Conservation (phyloP, 1,284 basidiomycete genomes). For the Porogramme epimiltina region DNA sequence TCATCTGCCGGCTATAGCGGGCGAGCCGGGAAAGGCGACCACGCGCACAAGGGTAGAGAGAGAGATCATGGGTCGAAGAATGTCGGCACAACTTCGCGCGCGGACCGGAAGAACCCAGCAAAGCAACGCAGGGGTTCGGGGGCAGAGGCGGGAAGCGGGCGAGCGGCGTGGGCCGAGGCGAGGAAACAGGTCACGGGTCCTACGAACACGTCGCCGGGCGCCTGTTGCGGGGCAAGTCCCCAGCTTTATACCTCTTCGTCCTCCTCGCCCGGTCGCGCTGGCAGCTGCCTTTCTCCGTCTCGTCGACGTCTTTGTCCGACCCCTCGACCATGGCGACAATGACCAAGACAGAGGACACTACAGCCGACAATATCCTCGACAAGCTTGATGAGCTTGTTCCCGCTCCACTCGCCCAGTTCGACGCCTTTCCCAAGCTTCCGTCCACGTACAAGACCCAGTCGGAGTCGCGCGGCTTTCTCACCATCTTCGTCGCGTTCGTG, state of each 20-base stretch:
- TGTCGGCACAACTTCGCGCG: constrained; percentile 19
- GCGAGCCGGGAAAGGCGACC: not conserved
- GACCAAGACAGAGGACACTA: constrained; percentile 20
- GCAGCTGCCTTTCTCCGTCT: constrained; percentile 14
- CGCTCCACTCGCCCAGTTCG: constrained; percentile 59
- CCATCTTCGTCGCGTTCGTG: constrained; percentile 74
- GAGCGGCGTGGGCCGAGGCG: not conserved
- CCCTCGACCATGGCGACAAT: constrained; percentile 22
- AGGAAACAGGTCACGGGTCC: constrained; percentile 13
- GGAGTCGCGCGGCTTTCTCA: constrained; percentile 86
- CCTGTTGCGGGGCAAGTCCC: constrained; percentile 1
- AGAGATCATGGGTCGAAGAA: not conserved
- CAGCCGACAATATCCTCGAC: constrained; percentile 40
- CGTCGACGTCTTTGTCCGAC: constrained; percentile 7
- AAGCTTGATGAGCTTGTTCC: constrained; percentile 63
- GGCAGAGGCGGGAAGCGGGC: not conserved
- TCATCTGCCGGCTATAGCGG: no score
- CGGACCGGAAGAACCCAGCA: constrained; percentile 8
- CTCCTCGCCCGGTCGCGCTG: constrained; percentile 15
- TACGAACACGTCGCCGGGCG: constrained; percentile 21
- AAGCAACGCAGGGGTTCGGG: not conserved
- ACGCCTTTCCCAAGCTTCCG: constrained; percentile 89
- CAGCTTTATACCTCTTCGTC: constrained; percentile 20
- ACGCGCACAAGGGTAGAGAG: not conserved
- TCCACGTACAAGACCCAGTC: constrained; percentile 87